Evolutionary conservation across 352 stramenopile genomes (phyloP), one percentile per base, ranked within the genome.

Genomic region (Globisporangium echinulatum): DNA sequence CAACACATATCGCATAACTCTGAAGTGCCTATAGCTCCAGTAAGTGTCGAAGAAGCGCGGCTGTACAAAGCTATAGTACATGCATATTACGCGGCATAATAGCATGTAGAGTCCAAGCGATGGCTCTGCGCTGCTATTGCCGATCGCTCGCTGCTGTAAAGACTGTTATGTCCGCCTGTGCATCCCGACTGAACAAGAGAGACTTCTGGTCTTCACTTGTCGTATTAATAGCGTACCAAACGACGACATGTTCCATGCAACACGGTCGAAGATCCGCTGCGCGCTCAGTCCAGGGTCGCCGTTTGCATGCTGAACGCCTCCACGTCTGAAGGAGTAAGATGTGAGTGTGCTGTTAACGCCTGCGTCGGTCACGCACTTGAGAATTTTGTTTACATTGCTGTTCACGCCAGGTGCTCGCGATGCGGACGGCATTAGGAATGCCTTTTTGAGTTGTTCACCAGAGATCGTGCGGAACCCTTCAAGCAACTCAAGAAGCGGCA

Each of bases 211-310:
- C 52, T 17, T 56, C 52, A 5, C 5, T 48, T 3, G 52, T 49
- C 52, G 39, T 56, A 15, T 49, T 56, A 15, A 57, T 49, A 14
- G 49, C 52, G 43, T 48, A 48, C 43, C 7, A 7, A n/a, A 57
- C 1, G 57, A 63, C 0, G 11, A 67, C 62, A 74, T 56, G 44
- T 78, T 69, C 64, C 69, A 76, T 0, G 64, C 51, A 5, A 62
- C 61, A 0, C 69, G 58, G n/a, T 78, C 59, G 3, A 76, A 71
- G 17, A 69, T 74, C 60, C 67, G 77, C 13, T 68, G 64, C 1
- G 60, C n/a, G 4, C 54, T 52, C 8, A 70, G 57, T 0, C 51
- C 46, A 4, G 63, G 39, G 14, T 65, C 57, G 1, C 52, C 52
- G 38, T 77, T 72, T 0, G 63, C 64, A 15, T 71, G 56, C 46